Conservation (phyloP, 129 eudicot genomes). For the Deinandra increscens region DNA sequence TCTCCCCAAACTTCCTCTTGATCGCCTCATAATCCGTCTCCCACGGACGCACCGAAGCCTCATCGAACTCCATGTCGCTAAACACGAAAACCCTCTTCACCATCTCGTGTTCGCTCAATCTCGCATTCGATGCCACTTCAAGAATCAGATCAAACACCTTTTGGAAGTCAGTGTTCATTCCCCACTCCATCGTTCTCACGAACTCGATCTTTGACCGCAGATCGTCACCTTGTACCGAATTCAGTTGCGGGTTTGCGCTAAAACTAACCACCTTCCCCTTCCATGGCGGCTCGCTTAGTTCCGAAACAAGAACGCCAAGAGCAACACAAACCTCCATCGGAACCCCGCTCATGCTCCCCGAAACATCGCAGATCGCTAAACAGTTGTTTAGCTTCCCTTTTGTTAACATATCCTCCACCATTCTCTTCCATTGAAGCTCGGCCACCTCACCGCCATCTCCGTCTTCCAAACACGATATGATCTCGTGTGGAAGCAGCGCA, state of each 20-base stretch:
- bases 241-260: constrained; percentile 19
- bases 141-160: constrained; percentile 33
- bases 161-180: constrained; percentile 31
- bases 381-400: constrained; percentile 34
- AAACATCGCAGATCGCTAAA: constrained; percentile 37
- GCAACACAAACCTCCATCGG: constrained; percentile 33
- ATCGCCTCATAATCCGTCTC: constrained; percentile 33
- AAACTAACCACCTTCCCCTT: constrained; percentile 31
- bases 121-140: constrained; percentile 24
- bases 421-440: constrained; percentile 30
- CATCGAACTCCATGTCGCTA: constrained; percentile 35
- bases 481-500: constrained; percentile 22
- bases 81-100: constrained; percentile 36
- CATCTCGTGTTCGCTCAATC: constrained; percentile 28
- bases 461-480: constrained; percentile 22
- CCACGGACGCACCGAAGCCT: constrained; percentile 26
- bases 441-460: constrained; percentile 25
- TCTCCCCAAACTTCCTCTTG: constrained; percentile 19
- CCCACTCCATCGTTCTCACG: constrained; percentile 25
- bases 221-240: constrained; percentile 23
- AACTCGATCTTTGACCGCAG: constrained; percentile 25
- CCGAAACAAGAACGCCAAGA: constrained; percentile 33
- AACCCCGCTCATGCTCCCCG: constrained; percentile 29
- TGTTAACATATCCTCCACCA: constrained; percentile 12
- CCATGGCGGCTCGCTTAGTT: constrained; percentile 35